Percentiles rank a stretch among this genome's conserved stretches.
Evolutionary conservation across 257 asterid species (phyloP).

Genomic region (Echites panduratus): DNA sequence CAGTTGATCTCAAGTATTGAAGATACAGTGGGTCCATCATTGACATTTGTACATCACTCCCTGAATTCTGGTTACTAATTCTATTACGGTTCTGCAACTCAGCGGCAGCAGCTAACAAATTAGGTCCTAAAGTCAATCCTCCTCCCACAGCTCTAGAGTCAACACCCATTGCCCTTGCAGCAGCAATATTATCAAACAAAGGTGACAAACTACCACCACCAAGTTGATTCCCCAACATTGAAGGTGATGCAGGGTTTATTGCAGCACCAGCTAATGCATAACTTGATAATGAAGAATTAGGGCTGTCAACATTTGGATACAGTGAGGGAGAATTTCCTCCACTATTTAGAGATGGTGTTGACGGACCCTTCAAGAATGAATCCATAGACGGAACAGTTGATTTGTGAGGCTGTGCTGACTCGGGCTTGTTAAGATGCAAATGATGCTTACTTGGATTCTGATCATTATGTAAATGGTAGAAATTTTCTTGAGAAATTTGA

Average conservation of each 20-base stretch:
- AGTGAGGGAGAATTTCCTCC: slow-evolving; percentile 47
- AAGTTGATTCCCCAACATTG: slow-evolving; percentile 38
- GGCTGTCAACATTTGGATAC: slow-evolving; percentile 41
- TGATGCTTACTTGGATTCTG: slow-evolving; percentile 27
- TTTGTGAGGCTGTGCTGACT: slow-evolving; percentile 22
- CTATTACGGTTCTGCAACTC: slow-evolving; percentile 48
- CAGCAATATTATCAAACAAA: slow-evolving; percentile 40
- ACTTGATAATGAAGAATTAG: slow-evolving; percentile 42
- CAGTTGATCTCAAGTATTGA: slow-evolving; percentile 47
- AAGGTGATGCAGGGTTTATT: slow-evolving; percentile 46
- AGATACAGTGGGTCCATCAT: slow-evolving; percentile 49
- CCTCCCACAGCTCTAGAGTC: slow-evolving; percentile 42
- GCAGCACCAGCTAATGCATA: slow-evolving; percentile 41
- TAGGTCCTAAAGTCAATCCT: slow-evolving; percentile 41
- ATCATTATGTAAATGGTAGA: slow-evolving; percentile 32
- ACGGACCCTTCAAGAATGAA: slow-evolving; percentile 37
- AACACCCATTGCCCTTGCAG: slow-evolving; percentile 44
- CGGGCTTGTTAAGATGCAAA: slow-evolving; percentile 31
- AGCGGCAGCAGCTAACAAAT: slow-evolving; percentile 43
- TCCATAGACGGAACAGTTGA: slow-evolving; percentile 19
- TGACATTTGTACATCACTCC: slow-evolving; percentile 39
- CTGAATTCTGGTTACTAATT: slow-evolving; percentile 40
- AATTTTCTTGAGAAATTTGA: slow-evolving; percentile 30
- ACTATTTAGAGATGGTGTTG: slow-evolving; percentile 27
- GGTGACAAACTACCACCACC: slow-evolving; percentile 40